Evolutionary conservation across 2,329 filamentous ascomycete genomes (phyloP).

Genomic region (Phialocephala subalpina): DNA sequence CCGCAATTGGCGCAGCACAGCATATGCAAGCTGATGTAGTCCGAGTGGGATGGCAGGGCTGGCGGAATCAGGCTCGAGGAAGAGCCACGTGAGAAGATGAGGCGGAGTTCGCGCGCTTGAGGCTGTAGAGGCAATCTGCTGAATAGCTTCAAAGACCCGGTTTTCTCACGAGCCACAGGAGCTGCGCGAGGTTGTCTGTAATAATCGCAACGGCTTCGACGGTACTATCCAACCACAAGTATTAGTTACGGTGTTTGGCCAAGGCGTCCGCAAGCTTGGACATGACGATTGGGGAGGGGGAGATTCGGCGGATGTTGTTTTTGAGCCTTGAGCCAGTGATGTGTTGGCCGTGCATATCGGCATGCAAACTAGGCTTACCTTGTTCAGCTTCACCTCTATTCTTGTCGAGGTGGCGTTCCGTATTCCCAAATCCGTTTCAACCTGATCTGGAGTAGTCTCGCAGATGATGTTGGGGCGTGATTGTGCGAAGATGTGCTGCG

Average conservation of each 20-base stretch:
- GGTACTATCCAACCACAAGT: slow-evolving; percentile 42
- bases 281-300: slow-evolving; percentile 39
- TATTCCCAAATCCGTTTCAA: slow-evolving; percentile 28
- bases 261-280: slow-evolving; percentile 32
- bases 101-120: slow-evolving; percentile 39
- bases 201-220: slow-evolving; percentile 29
- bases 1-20: slow-evolving; percentile 62
- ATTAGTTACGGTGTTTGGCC: slow-evolving; percentile 42
- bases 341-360: slow-evolving; percentile 45
- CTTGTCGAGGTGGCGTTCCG: slow-evolving; percentile 35
- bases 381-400: slow-evolving; percentile 43
- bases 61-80: slow-evolving; percentile 39
- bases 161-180: slow-evolving; percentile 38
- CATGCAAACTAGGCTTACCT: slow-evolving; percentile 45
- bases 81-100: slow-evolving; percentile 41
- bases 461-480: slow-evolving; percentile 30
- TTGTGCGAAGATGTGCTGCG: slow-evolving; percentile 18
- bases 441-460: slow-evolving; percentile 23
- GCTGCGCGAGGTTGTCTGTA: slow-evolving; percentile 36
- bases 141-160: slow-evolving; percentile 33
- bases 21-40: slow-evolving; percentile 66
- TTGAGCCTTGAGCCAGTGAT: slow-evolving; percentile 44
- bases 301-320: slow-evolving; percentile 38
- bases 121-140: slow-evolving; percentile 37
- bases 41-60: slow-evolving; percentile 51